Evolutionary conservation across 768 basidiomycete species (phyloP), one percentile per base, ranked within the genome.

Genomic region (Suillus placidus): DNA sequence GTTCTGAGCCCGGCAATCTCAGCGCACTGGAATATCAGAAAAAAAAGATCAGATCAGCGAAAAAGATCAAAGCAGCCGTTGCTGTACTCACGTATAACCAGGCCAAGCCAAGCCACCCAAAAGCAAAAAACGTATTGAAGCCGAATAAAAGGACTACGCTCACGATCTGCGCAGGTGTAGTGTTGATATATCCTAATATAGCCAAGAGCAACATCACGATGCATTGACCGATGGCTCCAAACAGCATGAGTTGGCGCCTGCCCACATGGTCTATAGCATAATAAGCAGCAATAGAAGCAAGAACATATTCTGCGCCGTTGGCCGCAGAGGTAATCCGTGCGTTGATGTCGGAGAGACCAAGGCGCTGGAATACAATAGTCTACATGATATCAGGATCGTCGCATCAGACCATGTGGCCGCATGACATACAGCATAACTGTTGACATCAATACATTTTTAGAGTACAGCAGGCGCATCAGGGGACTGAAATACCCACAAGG

Each of bases 201-300:
- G 75, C 73, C 30, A 78, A 68, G 60, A 77, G 57, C n/a, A 70
- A 60, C 76, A 80, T 78, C 8, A 73, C 71, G 14, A 64, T 43
- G 23, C 64, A 68, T 64, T 73, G 58, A 70, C 81, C 82, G 60
- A 77, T 68, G 34, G 83, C 80, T 57, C 84, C 84, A 69, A 73
- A 74, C 71, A 84, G 76, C 64, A 85, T 80, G 49, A 85, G 73
- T 35, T 75, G 75, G 64, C 84, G 78, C 63, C 84, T 80, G 64
- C 84, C 84, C 69, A 83, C 78, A 64, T 77, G 72, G 71, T 86
- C 84, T 69, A 85, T 80, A 62, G 80, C 76, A 70, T 77, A 81
- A 76, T 84, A 82, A 32, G 81, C 81, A 66, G 82, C 75, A n/a
- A 83, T 79, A 38, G 84, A 84, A 67, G 82, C 81, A 69, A 80